phyloP scores from a whole-genome alignment of 2,329 filamentous ascomycete species.

The Penicillium sp. region DNA sequence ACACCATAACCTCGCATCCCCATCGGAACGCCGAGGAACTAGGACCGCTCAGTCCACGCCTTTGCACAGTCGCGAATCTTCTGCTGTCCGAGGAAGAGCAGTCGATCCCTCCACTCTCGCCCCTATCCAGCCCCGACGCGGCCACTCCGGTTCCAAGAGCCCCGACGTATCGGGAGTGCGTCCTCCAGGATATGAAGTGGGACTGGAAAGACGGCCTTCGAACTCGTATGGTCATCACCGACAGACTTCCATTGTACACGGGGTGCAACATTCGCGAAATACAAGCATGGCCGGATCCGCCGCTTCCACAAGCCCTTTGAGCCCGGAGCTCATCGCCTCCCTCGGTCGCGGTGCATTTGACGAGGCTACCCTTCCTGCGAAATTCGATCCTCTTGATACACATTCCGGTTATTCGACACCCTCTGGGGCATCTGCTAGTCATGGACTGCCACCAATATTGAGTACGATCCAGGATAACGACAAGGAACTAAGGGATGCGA shows the following conservation, averaged over 20 bases:
- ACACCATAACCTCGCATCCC: conserved; percentile 40
- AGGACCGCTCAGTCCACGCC: conserved; percentile 40
- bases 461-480: conserved; percentile 43
- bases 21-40: conserved; percentile 38
- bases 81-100: conserved; percentile 44
- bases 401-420: conserved; percentile 30
- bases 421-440: conserved; percentile 43
- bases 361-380: conserved; percentile 40
- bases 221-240: conserved; percentile 81
- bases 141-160: conserved; percentile 45
- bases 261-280: conserved; percentile 85
- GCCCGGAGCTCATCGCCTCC: conserved; percentile 78
- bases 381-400: conserved; percentile 36
- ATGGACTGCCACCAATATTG: conserved; percentile 30
- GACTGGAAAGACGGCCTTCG: conserved; percentile 44
- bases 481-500: conserved; percentile 26
- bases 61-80: conserved; percentile 47
- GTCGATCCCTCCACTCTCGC: conserved; percentile 37
- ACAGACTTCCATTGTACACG: conserved; percentile 96
- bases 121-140: conserved; percentile 39
- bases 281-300: conserved; percentile 70
- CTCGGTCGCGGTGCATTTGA: conserved; percentile 57
- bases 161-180: conserved; percentile 39
- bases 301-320: conserved; percentile 74
- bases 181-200: conserved; percentile 38